phyloP scores from a whole-genome alignment of 805 yeast species.

The Hanseniaspora mollemarum region DNA sequence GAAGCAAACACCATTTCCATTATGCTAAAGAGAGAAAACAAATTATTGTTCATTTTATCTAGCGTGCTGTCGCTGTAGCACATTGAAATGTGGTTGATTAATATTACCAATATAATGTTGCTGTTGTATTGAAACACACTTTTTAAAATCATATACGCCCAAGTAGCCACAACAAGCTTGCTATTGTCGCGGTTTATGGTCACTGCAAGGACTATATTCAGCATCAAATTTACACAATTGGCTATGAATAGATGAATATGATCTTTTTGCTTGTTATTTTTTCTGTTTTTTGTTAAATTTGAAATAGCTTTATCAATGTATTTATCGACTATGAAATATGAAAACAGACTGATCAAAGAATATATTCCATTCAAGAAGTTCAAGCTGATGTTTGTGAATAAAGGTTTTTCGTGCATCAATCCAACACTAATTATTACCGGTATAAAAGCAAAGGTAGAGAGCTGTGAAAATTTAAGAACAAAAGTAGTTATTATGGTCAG shows the following conservation, averaged over 20 bases:
- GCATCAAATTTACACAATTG: neutral
- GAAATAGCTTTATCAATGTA: neutral
- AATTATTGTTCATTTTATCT: neutral
- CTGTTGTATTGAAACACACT: neutral
- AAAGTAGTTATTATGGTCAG: neutral
- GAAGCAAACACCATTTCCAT: neutral
- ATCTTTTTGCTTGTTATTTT: neutral
- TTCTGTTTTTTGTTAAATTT: neutral
- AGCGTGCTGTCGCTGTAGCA: neutral
- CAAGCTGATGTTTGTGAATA: neutral
- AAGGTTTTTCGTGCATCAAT: neutral
- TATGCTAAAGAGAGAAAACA: slow-evolving; percentile 8
- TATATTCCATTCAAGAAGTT: neutral
- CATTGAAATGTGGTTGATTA: neutral
- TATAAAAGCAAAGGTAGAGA: neutral
- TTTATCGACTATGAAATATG: neutral
- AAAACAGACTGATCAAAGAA: neutral
- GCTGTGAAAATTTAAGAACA: neutral
- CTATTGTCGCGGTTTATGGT: neutral
- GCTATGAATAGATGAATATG: neutral
- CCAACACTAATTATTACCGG: neutral
- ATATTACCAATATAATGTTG: neutral
- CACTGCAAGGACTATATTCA: neutral
- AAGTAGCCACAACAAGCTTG: neutral
- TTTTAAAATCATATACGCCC: neutral